These are phyloP conservation scores for Calcarisporium arbuscula DNA, from an alignment of 2,329 filamentous ascomycete species.

Conservation along the genomic window DNA sequence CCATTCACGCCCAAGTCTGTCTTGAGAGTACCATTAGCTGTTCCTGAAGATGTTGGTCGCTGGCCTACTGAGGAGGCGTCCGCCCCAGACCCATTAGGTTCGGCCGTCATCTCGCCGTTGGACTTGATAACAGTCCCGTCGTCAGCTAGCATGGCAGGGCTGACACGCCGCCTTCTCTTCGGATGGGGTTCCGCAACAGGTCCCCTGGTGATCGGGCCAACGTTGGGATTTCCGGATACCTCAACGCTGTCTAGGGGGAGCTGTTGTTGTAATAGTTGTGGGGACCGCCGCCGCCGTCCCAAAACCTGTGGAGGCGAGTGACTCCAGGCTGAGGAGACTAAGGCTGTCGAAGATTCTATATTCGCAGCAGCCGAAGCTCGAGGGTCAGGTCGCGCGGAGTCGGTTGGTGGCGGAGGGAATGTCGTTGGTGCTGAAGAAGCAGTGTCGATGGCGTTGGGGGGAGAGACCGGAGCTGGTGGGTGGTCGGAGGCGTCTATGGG, in stretches of 20 bases:
- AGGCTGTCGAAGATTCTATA: constrained; percentile 32
- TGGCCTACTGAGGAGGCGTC: not conserved
- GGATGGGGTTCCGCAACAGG: constrained; percentile 18
- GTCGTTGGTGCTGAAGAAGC: constrained; percentile 33
- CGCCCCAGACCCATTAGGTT: constrained; percentile 35
- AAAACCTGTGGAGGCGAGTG: constrained; percentile 34
- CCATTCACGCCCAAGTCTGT: constrained; percentile 47
- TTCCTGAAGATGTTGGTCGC: constrained; percentile 11
- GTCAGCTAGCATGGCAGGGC: constrained; percentile 56
- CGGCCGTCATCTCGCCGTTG: constrained; percentile 45
- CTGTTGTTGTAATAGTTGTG: constrained; percentile 48
- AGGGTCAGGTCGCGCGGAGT: constrained; percentile 19
- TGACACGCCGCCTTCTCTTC: constrained; percentile 51
- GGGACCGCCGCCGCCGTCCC: constrained; percentile 48
- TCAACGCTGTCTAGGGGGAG: constrained; percentile 31
- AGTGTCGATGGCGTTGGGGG: constrained; percentile 41
- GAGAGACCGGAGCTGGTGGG: constrained; percentile 52
- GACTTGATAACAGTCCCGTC: constrained; percentile 42
- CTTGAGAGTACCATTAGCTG: constrained; percentile 41
- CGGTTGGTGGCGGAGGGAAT: constrained; percentile 16
- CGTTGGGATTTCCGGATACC: constrained; percentile 5
- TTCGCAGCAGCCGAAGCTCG: constrained; percentile 29
- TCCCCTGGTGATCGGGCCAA: constrained; percentile 9
- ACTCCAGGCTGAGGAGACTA: constrained; percentile 16
- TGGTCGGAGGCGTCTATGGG: constrained; percentile 50